A percentile compares a stretch with the other conserved stretches of the same genome.
These are phyloP conservation scores for Candida mesenterica DNA, from an alignment of 1,139 yeast genomes.

Conservation along the genomic window DNA sequence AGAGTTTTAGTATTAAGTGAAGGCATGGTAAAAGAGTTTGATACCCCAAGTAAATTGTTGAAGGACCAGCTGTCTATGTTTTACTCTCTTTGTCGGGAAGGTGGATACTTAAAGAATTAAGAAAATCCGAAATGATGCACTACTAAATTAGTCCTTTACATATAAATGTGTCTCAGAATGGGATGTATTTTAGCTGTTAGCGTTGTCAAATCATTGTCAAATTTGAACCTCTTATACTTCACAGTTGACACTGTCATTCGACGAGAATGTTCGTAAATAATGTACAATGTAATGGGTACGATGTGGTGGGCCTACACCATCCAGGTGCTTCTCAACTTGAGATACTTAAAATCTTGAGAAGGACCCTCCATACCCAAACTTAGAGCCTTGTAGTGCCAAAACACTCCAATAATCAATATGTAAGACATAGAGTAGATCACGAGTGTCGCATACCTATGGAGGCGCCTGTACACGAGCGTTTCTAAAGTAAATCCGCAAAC, in stretches of 20 bases:
- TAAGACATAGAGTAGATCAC: slow-evolving; percentile 22
- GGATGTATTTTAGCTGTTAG: too few species aligned
- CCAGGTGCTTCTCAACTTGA: slow-evolving; percentile 32
- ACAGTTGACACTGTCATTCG: too few species aligned
- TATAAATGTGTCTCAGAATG: too few species aligned
- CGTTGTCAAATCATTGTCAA: too few species aligned
- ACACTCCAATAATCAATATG: slow-evolving; percentile 22
- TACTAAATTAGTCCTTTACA: too few species aligned
- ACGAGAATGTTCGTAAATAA: not conserved
- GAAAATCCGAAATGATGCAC: too few species aligned
- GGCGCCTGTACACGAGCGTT: slow-evolving; percentile 18
- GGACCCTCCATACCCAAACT: slow-evolving; percentile 38
- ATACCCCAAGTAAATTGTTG: slow-evolving; percentile 27
- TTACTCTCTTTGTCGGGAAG: slow-evolving; percentile 25
- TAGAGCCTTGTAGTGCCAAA: slow-evolving; percentile 30
- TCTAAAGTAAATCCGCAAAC: slow-evolving; percentile 37
- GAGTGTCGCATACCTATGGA: slow-evolving; percentile 12
- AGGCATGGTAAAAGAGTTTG: slow-evolving; percentile 34
- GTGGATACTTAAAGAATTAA: slow-evolving; percentile 17
- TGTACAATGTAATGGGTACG: slow-evolving; percentile 23
- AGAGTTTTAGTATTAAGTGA: slow-evolving; percentile 31
- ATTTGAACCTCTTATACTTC: too few species aligned
- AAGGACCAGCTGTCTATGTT: slow-evolving; percentile 24
- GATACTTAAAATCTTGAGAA: slow-evolving; percentile 19
- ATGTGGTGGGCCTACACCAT: slow-evolving; percentile 15